Evolutionary conservation across 2,329 filamentous ascomycete genomes (phyloP), one percentile per base, ranked within the genome.

Genomic region (Arthrobotrys entomopaga): DNA sequence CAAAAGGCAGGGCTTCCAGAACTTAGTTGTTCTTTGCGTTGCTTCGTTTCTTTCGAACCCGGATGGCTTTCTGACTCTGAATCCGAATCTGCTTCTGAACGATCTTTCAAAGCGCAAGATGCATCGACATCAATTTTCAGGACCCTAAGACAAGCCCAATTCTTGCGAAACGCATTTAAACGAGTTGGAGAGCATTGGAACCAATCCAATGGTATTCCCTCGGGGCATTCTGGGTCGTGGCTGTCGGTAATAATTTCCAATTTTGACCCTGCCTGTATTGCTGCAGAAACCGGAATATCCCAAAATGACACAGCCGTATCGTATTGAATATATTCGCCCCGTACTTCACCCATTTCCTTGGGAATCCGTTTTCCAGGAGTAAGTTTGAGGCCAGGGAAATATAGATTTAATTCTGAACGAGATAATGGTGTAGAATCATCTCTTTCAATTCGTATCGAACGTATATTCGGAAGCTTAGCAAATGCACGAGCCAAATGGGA

Each of bases 351-450:
- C 3, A 20, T 3, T 22, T 22, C n/a, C 19, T 46, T 22, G 0
- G 19, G 46, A 29, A 64, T n/a, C 1, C 22, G 34, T 16, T 16
- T 54, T 10, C 49, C 60, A 13, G 49, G 49, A 1, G 34, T 6
- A 11, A 64, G 11, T 11, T 24, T 22, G 19, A 43, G 10, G 1
- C 1, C 26, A 13, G 60, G 60, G 24, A 42, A 64, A 22, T 52
- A 64, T 0, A 64, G 29, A 29, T 64, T 64, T 5, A 54, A 4
- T 19, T 64, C 60, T 2, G 60, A 53, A 26, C 60, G 60, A 20
- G 60, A 29, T 11, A 50, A 22, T 13, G 16, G 46, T 20, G 5
- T 6, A 2, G 10, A 13, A 13, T 50, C 46, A 19, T 50, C 46
- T 22, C 29, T 26, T 60, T 15, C 15, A 15, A 59, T 26, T 22